Conservation (phyloP, 129 eudicot species). For the Pulicaria dysenterica region DNA sequence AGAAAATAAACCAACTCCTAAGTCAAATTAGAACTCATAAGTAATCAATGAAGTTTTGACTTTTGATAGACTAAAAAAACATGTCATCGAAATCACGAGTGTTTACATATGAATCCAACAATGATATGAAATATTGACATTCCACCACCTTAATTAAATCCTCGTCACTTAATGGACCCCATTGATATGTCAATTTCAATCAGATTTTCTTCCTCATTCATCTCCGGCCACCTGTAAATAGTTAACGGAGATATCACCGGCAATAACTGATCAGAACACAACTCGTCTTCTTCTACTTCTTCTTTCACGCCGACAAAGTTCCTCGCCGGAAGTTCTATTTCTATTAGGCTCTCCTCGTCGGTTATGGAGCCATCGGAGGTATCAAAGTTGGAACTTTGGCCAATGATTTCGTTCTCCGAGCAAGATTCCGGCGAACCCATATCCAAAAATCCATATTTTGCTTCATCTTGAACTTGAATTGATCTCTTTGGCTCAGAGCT, state of each 20-base stretch:
- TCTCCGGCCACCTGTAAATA: conserved; percentile 37
- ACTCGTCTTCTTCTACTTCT: conserved; percentile 25
- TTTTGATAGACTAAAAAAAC: background rate
- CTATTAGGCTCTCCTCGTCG: conserved; percentile 81
- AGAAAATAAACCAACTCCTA: no score
- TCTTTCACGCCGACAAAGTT: conserved; percentile 33
- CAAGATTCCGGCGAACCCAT: conserved; percentile 37
- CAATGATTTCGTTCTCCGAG: conserved; percentile 42
- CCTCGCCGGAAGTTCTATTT: conserved; percentile 70
- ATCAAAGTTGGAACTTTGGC: conserved; percentile 50
- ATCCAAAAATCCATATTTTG: conserved; percentile 17
- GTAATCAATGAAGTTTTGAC: background rate
- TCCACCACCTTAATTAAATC: conserved; percentile 49
- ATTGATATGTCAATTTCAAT: conserved; percentile 81
- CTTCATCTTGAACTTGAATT: conserved; percentile 5
- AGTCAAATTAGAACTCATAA: background rate
- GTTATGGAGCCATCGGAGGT: conserved; percentile 63
- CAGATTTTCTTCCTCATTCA: conserved; percentile 77
- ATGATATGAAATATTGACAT: conserved; percentile 1
- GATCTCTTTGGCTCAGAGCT: conserved; percentile 32
- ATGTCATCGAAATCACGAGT: background rate
- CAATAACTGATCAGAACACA: conserved; percentile 25
- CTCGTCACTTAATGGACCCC: conserved; percentile 76
- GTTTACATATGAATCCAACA: background rate
- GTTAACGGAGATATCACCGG: conserved; percentile 29